Evolutionary conservation across 2,329 filamentous ascomycete species (phyloP), one percentile per base, ranked within the genome.

Genomic region (Fusarium torulosum): DNA sequence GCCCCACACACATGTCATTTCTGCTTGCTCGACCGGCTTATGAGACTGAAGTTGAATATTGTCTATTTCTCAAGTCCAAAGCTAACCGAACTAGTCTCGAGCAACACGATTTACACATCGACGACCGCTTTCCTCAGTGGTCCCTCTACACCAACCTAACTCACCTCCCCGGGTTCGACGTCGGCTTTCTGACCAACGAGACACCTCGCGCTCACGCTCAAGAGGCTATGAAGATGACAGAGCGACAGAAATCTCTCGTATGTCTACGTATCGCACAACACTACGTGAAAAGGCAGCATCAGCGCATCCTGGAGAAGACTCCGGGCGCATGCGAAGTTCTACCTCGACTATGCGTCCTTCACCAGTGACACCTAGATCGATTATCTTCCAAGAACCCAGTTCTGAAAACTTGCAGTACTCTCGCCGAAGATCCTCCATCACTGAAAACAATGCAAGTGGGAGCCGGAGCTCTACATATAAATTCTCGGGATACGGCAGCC

Each of bases 111-210:
- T 77, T 23, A 78, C 80, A 8, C 82, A 84, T 66, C 83, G 85
- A 41, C 82, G 86, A 11, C 86, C 86, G 7, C 78, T 86, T 9
- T 88, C 86, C 13, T 80, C 84, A 8, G 82, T 81, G 23, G 76
- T 86, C 19, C 80, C 84, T 17, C 77, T 83, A 19, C 80, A 84
- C 63, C 80, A 83, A 45, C 79, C 81, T 19, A 76, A 79, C 8
- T 87, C 85, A 2, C 86, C 86, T 44, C 83, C 86, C 17, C 81
- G 80, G 45, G 67, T 85, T 25, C 76, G 78, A 55, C 83, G 86
- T 37, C 85, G 86, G 23, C 78, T 88, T 38, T 88, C 86, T 4
- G 86, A 89, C 53, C 85, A 86, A 69, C 83, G 85, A 65, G 85
- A 87, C 38, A 80, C 78, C 14, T 77, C 76, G 66, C 74, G 69